Evolutionary conservation across 305 asterid species (phyloP), one percentile per base, ranked within the genome.

Genomic region (Fraxinus sp.): DNA sequence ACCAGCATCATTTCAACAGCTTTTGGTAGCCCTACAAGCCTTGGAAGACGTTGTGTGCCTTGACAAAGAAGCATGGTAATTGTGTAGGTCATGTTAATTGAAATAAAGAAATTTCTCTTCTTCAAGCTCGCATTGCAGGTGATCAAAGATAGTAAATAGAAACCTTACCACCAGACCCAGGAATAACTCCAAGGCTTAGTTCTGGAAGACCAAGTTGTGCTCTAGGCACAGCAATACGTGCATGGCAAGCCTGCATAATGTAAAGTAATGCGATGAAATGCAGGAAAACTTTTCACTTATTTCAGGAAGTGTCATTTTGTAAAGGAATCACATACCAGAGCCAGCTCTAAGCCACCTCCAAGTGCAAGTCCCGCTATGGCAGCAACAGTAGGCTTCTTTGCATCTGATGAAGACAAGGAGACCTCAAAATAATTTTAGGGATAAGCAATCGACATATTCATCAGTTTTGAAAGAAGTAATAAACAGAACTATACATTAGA

Each of bases 1-100:
- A 96, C 99, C 98, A 96, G 91, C 92, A 96, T 92, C 77, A 93
- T 88, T 37, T 91, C 97, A 87, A 96, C 82, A 74, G 98, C 97
- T 87, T 94, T 92, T 70, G 95, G 89, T 85, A 96, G 86, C 79
- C 99, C 99, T 74, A 93, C 88, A 71, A 96, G 95, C 89, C 98
- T 91, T 49, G 99, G 99, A 85, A 96, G 97, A 85, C 94, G 97
- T 82, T 94, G 98, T 81, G 99, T 96, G 66, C 99, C 99, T 96
- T 83, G 80, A 86, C 82, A 62, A 77, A 84, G 37, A 88, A 78
- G 76, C 86, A 64, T 71, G 64, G 37, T 59, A 72, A 80, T 70
- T 66, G 76, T 76, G 68, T 79, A 28, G 79, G 81, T 81, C 52
- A 46, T 57, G 76, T 80, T 36, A 39, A 30, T 75, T 82, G 76